Evolutionary conservation across 495 filamentous ascomycete genomes (phyloP).

Genomic region (Mycothermus thermophilus): DNA sequence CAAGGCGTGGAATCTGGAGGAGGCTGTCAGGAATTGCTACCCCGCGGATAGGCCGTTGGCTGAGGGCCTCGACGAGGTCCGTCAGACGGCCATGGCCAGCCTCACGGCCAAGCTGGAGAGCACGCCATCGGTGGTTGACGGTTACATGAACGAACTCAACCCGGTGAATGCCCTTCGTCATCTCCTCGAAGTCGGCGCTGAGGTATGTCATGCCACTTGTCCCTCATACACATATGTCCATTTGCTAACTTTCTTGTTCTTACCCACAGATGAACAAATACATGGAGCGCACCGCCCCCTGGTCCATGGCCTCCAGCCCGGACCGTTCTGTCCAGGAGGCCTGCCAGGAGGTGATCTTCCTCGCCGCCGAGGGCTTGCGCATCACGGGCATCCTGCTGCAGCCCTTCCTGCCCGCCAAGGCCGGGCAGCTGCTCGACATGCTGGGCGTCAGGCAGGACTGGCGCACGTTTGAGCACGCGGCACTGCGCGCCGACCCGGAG

Average conservation of each 20-base stretch:
- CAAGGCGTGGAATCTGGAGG: slow-evolving; percentile 49
- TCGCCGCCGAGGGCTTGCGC: slow-evolving; percentile 63
- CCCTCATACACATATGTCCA: neutral
- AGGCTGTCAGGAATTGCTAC: slow-evolving; percentile 27
- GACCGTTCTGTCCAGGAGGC: slow-evolving; percentile 1
- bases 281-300: slow-evolving; percentile 30
- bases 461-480: slow-evolving; percentile 42
- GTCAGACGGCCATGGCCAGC: neutral
- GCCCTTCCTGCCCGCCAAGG: slow-evolving; percentile 80
- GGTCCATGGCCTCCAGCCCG: slow-evolving; percentile 14
- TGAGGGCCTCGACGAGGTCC: neutral
- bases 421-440: slow-evolving; percentile 56
- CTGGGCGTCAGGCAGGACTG: slow-evolving; percentile 53
- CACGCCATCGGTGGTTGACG: too few species aligned
- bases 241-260: slow-evolving; percentile 6
- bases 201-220: slow-evolving; percentile 28
- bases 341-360: slow-evolving; percentile 42
- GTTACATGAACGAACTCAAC: too few species aligned
- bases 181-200: slow-evolving; percentile 49
- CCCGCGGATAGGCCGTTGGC: neutral
- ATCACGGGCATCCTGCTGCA: slow-evolving; percentile 74
- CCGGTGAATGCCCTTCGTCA: too few species aligned
- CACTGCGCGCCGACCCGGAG: slow-evolving; percentile 43
- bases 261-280: slow-evolving; percentile 56
- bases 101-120: too few species aligned